Percentiles rank a stretch among this genome's conserved stretches.
Conservation (phyloP, 495 filamentous ascomycete species). For the Neurospora tetrasperma region DNA sequence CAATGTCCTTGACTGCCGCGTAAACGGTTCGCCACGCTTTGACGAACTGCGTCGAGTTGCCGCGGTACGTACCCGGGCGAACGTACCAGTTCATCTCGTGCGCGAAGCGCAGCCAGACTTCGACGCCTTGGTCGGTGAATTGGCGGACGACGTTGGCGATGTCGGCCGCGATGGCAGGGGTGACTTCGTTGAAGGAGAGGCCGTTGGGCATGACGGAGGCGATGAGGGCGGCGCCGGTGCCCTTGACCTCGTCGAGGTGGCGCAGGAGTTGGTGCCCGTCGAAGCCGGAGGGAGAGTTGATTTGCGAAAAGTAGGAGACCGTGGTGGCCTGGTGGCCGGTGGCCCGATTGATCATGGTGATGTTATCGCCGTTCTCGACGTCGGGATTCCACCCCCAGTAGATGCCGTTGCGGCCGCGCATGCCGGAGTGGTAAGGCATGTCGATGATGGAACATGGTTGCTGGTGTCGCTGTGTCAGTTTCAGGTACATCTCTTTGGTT, state of each 20-base stretch:
- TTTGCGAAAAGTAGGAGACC: constrained; percentile 1
- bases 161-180: constrained; percentile 1
- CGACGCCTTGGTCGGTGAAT: constrained; percentile 6
- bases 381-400: constrained; percentile 9
- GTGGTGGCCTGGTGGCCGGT: constrained; percentile 1
- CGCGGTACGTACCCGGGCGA: constrained; percentile 3
- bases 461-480: background rate
- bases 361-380: background rate
- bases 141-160: constrained; percentile 3
- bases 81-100: constrained; percentile 13
- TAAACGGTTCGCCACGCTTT: constrained; percentile 6
- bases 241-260: constrained; percentile 1
- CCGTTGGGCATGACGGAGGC: constrained; percentile 9
- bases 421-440: background rate
- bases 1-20: background rate
- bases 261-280: constrained; percentile 4
- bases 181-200: constrained; percentile 3
- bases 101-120: constrained; percentile 10
- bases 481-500: background rate
- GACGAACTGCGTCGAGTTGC: constrained; percentile 4
- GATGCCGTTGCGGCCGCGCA: constrained; percentile 5
- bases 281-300: constrained; percentile 4
- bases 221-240: background rate
- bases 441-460: background rate
- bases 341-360: constrained; percentile 1